phyloP scores from a whole-genome alignment of 805 yeast genomes.

The Lachancea kluyveri region DNA sequence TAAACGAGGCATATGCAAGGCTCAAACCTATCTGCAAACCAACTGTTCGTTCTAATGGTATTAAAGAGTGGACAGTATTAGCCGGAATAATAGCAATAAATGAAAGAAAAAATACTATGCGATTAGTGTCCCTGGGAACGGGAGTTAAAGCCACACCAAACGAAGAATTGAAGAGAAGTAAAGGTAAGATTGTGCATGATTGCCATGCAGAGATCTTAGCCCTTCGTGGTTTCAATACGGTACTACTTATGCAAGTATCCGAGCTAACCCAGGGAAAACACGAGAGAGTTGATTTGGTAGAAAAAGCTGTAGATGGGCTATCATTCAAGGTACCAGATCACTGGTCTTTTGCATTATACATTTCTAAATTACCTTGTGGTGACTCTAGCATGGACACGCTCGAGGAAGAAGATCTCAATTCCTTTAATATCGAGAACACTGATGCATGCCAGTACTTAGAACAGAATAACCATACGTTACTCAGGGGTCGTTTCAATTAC shows the following conservation, averaged over 20 bases:
- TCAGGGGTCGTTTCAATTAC: slow-evolving; percentile 64
- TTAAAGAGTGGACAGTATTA: slow-evolving; percentile 75
- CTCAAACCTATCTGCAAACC: slow-evolving; percentile 51
- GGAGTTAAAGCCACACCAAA: slow-evolving; percentile 81
- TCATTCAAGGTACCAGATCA: slow-evolving; percentile 31
- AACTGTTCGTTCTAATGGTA: slow-evolving; percentile 51
- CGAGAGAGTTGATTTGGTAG: slow-evolving; percentile 9
- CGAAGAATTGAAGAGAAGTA: slow-evolving; percentile 30
- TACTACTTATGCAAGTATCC: slow-evolving; percentile 46
- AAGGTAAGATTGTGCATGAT: slow-evolving; percentile 74
- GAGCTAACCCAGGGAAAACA: not conserved
- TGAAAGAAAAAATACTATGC: slow-evolving; percentile 18
- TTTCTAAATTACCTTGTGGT: slow-evolving; percentile 86
- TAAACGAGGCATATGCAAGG: slow-evolving; percentile 26
- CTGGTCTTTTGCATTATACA: slow-evolving; percentile 48
- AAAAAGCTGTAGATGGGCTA: not conserved
- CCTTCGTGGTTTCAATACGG: slow-evolving; percentile 62
- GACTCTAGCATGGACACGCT: slow-evolving; percentile 64
- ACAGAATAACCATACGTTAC: slow-evolving; percentile 19
- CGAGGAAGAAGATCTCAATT: slow-evolving; percentile 4
- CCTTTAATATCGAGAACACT: slow-evolving; percentile 16
- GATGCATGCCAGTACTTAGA: slow-evolving; percentile 24
- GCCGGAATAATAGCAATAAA: slow-evolving; percentile 58
- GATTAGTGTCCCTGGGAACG: slow-evolving; percentile 53
- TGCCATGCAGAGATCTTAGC: slow-evolving; percentile 84